Percentiles rank a stretch among this genome's conserved stretches.
phyloP scores from a whole-genome alignment of 495 filamentous ascomycete species.

The Aspergillus ellipticus region DNA sequence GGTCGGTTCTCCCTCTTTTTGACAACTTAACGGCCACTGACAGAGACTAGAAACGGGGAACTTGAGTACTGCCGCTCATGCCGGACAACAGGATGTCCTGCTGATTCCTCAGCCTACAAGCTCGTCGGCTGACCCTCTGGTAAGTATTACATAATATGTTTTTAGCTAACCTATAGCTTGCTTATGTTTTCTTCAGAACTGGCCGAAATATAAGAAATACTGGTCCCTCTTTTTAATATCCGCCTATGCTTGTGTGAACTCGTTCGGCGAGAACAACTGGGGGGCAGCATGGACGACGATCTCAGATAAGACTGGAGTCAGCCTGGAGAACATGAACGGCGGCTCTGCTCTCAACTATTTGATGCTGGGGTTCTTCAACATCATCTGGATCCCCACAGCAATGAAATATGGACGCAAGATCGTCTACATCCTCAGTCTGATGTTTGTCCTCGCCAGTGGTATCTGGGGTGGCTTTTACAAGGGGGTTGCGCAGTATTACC shows the following conservation, averaged over 20 bases:
- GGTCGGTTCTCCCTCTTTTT: constrained; percentile 6
- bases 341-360: constrained; percentile 31
- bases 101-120: constrained; percentile 29
- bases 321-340: constrained; percentile 29
- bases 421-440: constrained; percentile 26
- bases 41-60: constrained; percentile 13
- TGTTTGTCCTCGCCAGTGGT: constrained; percentile 19
- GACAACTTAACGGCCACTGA: not conserved
- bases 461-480: constrained; percentile 25
- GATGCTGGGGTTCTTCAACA: constrained; percentile 32
- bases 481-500: constrained; percentile 25
- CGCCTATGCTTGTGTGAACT: constrained; percentile 26
- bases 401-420: constrained; percentile 34
- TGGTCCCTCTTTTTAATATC: constrained; percentile 28
- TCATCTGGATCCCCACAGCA: constrained; percentile 32
- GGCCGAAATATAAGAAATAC: constrained; percentile 24
- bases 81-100: constrained; percentile 26
- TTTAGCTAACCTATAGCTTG: not conserved
- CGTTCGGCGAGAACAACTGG: constrained; percentile 31
- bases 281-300: constrained; percentile 31
- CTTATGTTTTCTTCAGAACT: constrained; percentile 17
- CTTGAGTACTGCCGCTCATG: constrained; percentile 17
- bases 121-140: constrained; percentile 28
- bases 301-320: constrained; percentile 25
- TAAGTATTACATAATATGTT: constrained; percentile 4